Evolutionary conservation across 345 rosid species (phyloP).

Genomic region (Laguncularia racemosa): DNA sequence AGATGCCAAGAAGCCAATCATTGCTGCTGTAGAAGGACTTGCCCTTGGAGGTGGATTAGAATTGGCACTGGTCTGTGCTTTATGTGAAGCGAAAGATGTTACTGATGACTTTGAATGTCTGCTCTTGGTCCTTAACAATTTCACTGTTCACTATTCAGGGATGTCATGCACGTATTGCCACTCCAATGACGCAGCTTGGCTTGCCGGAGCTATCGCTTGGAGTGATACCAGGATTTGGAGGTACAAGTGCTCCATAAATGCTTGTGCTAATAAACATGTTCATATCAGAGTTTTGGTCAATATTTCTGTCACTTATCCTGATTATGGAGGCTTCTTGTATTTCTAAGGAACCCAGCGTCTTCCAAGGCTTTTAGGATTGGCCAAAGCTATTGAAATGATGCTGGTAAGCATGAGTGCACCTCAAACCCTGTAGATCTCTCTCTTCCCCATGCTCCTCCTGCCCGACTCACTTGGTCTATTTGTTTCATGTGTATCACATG

Average conservation of each 20-base stretch:
- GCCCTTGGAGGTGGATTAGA: slow-evolving; percentile 99
- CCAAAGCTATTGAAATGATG: slow-evolving; percentile 85
- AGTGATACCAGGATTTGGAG: slow-evolving; percentile 92
- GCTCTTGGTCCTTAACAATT: neutral
- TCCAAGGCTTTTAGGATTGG: slow-evolving; percentile 84
- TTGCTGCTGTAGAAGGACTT: slow-evolving; percentile 94
- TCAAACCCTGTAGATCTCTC: no score
- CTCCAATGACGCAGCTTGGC: slow-evolving; percentile 74
- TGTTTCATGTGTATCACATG: no score
- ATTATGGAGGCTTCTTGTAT: slow-evolving; percentile 4
- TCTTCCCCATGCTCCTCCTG: no score
- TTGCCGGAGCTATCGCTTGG: slow-evolving; percentile 92
- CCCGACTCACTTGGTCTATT: no score
- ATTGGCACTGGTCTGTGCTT: slow-evolving; percentile 65
- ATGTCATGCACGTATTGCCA: slow-evolving; percentile 84
- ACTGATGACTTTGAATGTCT: neutral
- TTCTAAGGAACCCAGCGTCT: slow-evolving; percentile 92
- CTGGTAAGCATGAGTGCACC: slow-evolving; percentile 33
- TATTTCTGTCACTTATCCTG: neutral
- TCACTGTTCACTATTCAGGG: slow-evolving; percentile 35
- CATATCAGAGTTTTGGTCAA: neutral
- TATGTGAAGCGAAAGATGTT: neutral
- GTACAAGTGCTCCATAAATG: slow-evolving; percentile 19
- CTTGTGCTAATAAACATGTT: neutral
- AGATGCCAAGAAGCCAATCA: slow-evolving; percentile 91